phyloP scores from a whole-genome alignment of 2,329 filamentous ascomycete species.

The Fusarium praegraminearum region DNA sequence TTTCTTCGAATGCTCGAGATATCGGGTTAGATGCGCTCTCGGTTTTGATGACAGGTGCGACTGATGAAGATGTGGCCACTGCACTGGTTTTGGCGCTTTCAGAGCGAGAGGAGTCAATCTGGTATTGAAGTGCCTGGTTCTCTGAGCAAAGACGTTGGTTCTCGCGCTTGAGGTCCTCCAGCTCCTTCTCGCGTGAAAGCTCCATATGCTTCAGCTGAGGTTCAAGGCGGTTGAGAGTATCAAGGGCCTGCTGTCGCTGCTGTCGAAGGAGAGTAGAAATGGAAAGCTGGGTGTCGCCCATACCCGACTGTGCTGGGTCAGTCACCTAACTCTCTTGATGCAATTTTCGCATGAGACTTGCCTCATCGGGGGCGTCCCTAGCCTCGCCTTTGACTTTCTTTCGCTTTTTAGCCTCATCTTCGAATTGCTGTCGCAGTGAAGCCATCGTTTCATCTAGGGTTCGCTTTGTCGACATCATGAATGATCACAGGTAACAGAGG shows the following conservation, averaged over 20 bases:
- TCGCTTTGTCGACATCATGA: neutral
- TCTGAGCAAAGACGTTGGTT: neutral
- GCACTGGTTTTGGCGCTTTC: neutral
- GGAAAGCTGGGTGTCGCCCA: neutral
- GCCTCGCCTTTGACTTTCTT: too few species aligned
- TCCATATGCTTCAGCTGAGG: neutral
- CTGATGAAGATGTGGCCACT: too few species aligned
- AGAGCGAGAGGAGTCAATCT: neutral
- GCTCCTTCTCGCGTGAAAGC: too few species aligned
- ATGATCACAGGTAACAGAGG: neutral
- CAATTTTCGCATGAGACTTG: neutral
- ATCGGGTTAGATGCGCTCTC: neutral
- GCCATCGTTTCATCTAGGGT: too few species aligned
- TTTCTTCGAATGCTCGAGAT: neutral
- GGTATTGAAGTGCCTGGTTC: neutral
- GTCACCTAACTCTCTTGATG: neutral
- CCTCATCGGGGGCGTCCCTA: neutral
- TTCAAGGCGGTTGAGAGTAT: neutral
- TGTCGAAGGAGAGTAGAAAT: neutral
- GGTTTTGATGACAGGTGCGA: neutral
- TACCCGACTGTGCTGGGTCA: neutral
- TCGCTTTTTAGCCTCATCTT: neutral
- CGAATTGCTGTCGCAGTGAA: too few species aligned
- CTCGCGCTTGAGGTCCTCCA: neutral
- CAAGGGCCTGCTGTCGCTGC: neutral